A percentile compares a stretch with the other conserved stretches of the same genome.
Evolutionary conservation across 1,139 yeast species (phyloP).

Genomic region (Geotrichum europaeum): DNA sequence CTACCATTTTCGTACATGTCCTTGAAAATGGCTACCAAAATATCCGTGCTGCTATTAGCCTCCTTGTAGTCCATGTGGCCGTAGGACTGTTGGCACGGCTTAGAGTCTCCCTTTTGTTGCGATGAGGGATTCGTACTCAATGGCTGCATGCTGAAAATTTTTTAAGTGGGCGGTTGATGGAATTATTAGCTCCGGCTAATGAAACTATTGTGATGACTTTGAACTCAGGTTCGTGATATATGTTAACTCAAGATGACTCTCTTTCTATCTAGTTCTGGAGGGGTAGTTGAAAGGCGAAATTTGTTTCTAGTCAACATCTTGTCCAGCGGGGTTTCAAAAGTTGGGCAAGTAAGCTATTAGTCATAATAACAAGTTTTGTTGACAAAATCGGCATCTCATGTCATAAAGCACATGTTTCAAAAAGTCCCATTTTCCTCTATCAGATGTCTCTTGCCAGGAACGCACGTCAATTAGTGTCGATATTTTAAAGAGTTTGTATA

Average conservation of each 20-base stretch:
- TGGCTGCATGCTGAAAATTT: not conserved
- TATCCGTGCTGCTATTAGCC: slow-evolving; percentile 5
- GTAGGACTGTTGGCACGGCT: not conserved
- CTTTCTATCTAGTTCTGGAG: not conserved
- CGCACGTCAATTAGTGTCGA: too few species aligned
- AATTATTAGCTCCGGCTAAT: not conserved
- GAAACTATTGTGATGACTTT: not conserved
- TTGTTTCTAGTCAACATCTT: not conserved
- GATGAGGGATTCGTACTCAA: not conserved
- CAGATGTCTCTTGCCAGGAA: too few species aligned
- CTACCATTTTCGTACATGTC: slow-evolving; percentile 6
- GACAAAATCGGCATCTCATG: too few species aligned
- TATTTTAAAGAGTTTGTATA: too few species aligned
- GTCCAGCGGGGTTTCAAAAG: not conserved
- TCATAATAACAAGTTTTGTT: too few species aligned
- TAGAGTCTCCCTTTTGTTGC: not conserved
- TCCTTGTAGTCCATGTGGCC: not conserved
- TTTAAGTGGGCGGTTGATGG: not conserved
- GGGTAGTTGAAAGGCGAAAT: not conserved
- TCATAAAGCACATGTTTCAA: too few species aligned
- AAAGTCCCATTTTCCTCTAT: too few species aligned
- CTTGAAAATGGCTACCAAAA: slow-evolving; percentile 10
- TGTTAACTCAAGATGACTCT: not conserved
- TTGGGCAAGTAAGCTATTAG: too few species aligned
- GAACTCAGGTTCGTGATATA: not conserved